A percentile compares a stretch with the other conserved stretches of the same genome.
These are phyloP conservation scores for Pichia kudriavzevii DNA, from an alignment of 1,139 yeast species.

Conservation along the genomic window DNA sequence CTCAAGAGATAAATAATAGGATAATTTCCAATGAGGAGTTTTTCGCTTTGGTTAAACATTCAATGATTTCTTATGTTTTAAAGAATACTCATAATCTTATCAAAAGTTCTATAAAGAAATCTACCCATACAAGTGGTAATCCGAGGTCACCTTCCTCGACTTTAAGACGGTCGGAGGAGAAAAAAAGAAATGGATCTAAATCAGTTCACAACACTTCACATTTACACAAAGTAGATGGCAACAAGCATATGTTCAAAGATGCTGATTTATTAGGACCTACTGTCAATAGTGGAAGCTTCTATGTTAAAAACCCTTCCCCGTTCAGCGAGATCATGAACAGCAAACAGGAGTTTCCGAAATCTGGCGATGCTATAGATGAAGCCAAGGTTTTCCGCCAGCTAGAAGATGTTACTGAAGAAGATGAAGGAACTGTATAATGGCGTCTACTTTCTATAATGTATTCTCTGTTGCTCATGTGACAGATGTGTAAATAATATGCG, in stretches of 20 bases:
- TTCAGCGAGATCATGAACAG: too few species aligned
- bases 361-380: constrained; percentile 6
- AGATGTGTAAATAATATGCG: too few species aligned
- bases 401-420: constrained; percentile 13
- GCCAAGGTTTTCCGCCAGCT: constrained; percentile 4
- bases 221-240: too few species aligned
- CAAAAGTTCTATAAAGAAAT: constrained; percentile 74
- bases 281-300: background rate
- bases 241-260: too few species aligned
- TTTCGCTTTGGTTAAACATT: constrained; percentile 54
- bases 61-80: constrained; percentile 58
- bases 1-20: constrained; percentile 54
- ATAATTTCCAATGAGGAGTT: constrained; percentile 78
- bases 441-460: too few species aligned
- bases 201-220: too few species aligned
- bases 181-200: too few species aligned
- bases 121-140: too few species aligned
- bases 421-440: constrained; percentile 3
- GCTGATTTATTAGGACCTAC: constrained; percentile 24
- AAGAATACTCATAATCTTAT: constrained; percentile 74
- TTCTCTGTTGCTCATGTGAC: too few species aligned
- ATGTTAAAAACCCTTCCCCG: background rate
- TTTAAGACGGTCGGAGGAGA: too few species aligned
- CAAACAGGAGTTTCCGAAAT: background rate
- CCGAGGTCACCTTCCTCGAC: background rate